Base-by-base conservation (phyloP, 805 yeast genomes). In the Candida namnaoensis region DNA sequence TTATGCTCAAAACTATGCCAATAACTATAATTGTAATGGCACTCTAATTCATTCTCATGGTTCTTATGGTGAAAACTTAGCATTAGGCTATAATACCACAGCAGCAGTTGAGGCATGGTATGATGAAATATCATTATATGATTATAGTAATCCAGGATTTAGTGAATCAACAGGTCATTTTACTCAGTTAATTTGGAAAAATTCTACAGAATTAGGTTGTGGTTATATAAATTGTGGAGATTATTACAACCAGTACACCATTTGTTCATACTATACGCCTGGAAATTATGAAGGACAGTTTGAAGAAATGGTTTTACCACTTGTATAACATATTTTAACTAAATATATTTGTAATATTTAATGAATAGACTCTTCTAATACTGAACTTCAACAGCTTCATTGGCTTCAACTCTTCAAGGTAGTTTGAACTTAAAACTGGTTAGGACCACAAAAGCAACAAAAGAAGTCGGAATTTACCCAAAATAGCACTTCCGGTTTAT, bases 101-200 rank as follows among this genome's bases (percentile, higher is more conserved):
- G 80, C 74, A 4, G 84, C 87, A 3, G 78, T 81, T 11, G 69
- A 69, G 27, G 90, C 86, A 3, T 86, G 95, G 93, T 86, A 83
- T 65, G 66, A 72, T 47, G 95, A 85, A 60, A 71, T 78, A 41
- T 43, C 52, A 37, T 39, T 56, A 7, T 83, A 81, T 60, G 61
- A 72, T 52, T 82, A 71, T 61, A 53, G 65, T 30, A 64, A 66
- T 41, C 75, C 78, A 5, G 69, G 62, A 2, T 73, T 66, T 60
- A 51, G 68, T 36, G 64, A 54, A 28, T 53, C 57, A 2, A 76
- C 88, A 13, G 91, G 90, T 14, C 95, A 85, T 61, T 85, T 84
- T 64, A 83, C 95, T 19, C 93, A 84, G 59, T 65, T 86, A 37
- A 76, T 86, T 30, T 86, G 95, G 95, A 72, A 69, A 48, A 58